Percentiles rank a stretch among this genome's conserved stretches.
These are phyloP conservation scores for Colletotrichum orchidophilum DNA, from an alignment of 2,329 filamentous ascomycete species.

Conservation along the genomic window DNA sequence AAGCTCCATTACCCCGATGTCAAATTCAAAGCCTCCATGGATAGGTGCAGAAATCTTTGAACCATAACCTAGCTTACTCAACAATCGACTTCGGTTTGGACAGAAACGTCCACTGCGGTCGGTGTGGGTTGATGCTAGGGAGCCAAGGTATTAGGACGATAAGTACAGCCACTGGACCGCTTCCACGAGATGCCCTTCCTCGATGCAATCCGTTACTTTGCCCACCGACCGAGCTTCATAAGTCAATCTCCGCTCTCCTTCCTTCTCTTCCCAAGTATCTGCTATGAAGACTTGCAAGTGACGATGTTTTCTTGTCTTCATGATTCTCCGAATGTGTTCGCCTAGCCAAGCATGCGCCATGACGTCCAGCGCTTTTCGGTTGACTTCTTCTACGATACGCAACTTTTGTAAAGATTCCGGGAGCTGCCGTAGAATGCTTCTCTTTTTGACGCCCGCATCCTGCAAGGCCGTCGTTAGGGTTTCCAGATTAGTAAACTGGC, in stretches of 20 bases:
- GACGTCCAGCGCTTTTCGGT: too few relatives aligned
- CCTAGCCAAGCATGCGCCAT: background rate
- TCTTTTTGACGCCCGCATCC: background rate
- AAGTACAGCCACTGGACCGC: background rate
- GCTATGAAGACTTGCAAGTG: background rate
- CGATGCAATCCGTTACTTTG: background rate
- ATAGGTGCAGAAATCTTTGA: too few relatives aligned
- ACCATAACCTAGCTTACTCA: too few relatives aligned
- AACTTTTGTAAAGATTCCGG: background rate
- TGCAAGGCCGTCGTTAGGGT: background rate
- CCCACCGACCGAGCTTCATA: too few relatives aligned
- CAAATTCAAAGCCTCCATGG: too few relatives aligned
- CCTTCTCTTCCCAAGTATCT: background rate
- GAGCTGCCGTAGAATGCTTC: background rate
- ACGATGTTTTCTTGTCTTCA: background rate
- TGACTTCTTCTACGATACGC: background rate
- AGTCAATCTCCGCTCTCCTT: background rate
- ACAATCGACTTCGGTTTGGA: too few relatives aligned
- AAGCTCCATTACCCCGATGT: too few relatives aligned
- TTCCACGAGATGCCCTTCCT: background rate
- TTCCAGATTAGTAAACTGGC: background rate
- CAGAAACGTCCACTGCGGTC: too few relatives aligned
- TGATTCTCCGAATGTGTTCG: background rate
- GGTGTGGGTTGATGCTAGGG: too few relatives aligned
- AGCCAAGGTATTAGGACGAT: too few relatives aligned